Evolutionary conservation across 768 basidiomycete genomes (phyloP).

Genomic region (Solioccasus polychromus): DNA sequence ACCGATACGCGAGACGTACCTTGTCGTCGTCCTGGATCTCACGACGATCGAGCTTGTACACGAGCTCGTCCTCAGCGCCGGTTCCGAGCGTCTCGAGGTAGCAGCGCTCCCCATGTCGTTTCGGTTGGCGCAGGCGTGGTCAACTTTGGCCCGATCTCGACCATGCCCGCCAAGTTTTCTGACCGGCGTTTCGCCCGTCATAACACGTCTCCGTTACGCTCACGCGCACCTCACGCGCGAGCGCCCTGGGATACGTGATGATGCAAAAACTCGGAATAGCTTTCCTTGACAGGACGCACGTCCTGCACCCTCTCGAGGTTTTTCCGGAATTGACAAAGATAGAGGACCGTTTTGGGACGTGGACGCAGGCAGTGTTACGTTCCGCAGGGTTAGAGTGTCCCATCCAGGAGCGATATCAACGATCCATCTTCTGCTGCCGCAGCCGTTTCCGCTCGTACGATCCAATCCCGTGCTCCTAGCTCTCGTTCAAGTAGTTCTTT

Average conservation of each 20-base stretch:
- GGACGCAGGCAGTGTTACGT: slow-evolving; percentile 20
- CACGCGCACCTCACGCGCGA: slow-evolving; percentile 27
- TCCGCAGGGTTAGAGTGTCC: slow-evolving; percentile 14
- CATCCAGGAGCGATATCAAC: slow-evolving; percentile 26
- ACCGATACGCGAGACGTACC: slow-evolving; percentile 22
- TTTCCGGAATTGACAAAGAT: slow-evolving; percentile 25
- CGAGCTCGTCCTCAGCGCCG: slow-evolving; percentile 29
- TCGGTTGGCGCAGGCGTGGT: slow-evolving; percentile 34
- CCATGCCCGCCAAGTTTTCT: slow-evolving; percentile 20
- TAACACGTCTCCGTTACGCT: slow-evolving; percentile 28
- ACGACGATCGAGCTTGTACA: slow-evolving; percentile 35
- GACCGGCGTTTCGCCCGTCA: slow-evolving; percentile 20
- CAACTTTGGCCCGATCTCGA: slow-evolving; percentile 31
- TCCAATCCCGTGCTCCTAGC: slow-evolving; percentile 13
- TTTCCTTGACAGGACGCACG: slow-evolving; percentile 12
- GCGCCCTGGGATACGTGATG: slow-evolving; percentile 20
- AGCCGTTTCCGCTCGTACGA: slow-evolving; percentile 16
- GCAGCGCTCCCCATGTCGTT: slow-evolving; percentile 28
- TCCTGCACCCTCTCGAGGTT: slow-evolving; percentile 26
- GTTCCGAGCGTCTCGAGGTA: slow-evolving; percentile 27
- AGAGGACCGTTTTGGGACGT: slow-evolving; percentile 24
- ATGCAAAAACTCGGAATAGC: slow-evolving; percentile 19
- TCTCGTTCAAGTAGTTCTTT: neutral
- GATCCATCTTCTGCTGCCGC: slow-evolving; percentile 21
- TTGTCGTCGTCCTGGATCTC: slow-evolving; percentile 28